These are phyloP conservation scores for Rubroboletus pulcherrimus DNA, from an alignment of 768 basidiomycete species.

Conservation along the genomic window DNA sequence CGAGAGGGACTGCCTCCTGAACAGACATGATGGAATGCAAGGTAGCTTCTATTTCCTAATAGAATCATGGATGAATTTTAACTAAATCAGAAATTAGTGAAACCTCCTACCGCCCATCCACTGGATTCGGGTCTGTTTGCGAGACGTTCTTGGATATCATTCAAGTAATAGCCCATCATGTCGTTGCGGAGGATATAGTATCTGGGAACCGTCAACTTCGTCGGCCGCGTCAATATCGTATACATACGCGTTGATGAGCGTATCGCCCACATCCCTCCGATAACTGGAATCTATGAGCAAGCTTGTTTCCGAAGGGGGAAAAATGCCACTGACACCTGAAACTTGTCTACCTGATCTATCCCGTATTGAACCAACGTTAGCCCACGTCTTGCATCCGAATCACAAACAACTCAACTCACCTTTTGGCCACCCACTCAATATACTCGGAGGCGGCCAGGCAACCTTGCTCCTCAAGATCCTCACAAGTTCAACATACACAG, in stretches of 20 bases:
- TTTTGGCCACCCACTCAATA: conserved; percentile 56
- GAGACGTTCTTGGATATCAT: conserved; percentile 56
- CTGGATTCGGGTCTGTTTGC: conserved; percentile 38
- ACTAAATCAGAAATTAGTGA: not conserved
- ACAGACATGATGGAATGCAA: conserved; percentile 83
- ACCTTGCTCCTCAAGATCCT: conserved; percentile 68
- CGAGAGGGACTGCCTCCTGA: conserved; percentile 78
- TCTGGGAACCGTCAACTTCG: conserved; percentile 35
- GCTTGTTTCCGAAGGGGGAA: not conserved
- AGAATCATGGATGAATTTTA: not conserved
- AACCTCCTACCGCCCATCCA: conserved; percentile 71
- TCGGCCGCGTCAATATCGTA: not conserved
- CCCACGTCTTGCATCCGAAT: not conserved
- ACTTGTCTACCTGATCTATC: conserved; percentile 76
- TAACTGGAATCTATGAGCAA: conserved; percentile 45
- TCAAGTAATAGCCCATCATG: conserved; percentile 70
- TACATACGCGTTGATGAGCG: conserved; percentile 80
- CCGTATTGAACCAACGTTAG: conserved; percentile 6
- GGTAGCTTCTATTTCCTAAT: conserved; percentile 80
- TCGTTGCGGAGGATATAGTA: conserved; percentile 86
- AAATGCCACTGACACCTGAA: conserved; percentile 57
- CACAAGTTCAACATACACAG: conserved; percentile 78
- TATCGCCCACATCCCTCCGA: conserved; percentile 83
- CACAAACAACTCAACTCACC: conserved; percentile 43
- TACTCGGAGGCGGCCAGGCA: conserved; percentile 56